Evolutionary conservation across 306 rosid species (phyloP).

Genomic region (Cucurbita moschata): DNA sequence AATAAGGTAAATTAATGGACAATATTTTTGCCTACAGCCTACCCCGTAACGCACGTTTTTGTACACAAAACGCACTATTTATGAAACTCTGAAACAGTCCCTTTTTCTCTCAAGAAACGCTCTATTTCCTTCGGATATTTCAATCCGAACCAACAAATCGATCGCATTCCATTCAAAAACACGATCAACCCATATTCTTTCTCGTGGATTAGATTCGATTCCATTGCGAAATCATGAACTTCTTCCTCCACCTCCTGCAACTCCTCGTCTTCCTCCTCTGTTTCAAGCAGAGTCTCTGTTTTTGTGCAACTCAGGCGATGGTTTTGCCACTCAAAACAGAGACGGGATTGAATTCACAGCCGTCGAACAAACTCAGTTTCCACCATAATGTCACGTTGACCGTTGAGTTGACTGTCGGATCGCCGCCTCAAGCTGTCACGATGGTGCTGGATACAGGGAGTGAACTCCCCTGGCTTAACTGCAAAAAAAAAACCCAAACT

Average conservation of each 20-base stretch:
- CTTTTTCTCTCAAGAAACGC: not conserved
- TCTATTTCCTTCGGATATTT: not conserved
- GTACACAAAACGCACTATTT: too few relatives aligned
- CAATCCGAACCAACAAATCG: not conserved
- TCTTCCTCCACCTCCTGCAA: constrained; percentile 2
- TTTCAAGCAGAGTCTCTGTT: constrained; percentile 12
- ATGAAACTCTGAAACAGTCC: not conserved
- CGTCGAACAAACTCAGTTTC: constrained; percentile 40
- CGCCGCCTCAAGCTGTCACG: constrained; percentile 82
- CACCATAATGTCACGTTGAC: constrained; percentile 68
- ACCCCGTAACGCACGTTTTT: too few relatives aligned
- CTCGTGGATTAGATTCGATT: not conserved
- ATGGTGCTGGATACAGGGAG: constrained; percentile 95
- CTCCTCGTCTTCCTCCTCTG: not conserved
- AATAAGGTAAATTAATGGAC: too few relatives aligned
- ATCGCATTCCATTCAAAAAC: not conserved
- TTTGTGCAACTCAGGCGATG: constrained; percentile 10
- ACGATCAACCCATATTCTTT: not conserved
- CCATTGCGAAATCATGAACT: constrained; percentile 10
- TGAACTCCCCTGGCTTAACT: constrained; percentile 81
- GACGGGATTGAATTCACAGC: constrained; percentile 13
- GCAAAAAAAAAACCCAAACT: constrained; percentile 34
- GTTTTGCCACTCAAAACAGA: constrained; percentile 44
- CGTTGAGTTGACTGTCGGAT: constrained; percentile 47
- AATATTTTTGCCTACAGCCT: too few relatives aligned